Percentiles rank a stretch among this genome's conserved stretches.
These are phyloP conservation scores for Pestalotiopsis sp. DNA, from an alignment of 2,329 filamentous ascomycete species.

Conservation along the genomic window DNA sequence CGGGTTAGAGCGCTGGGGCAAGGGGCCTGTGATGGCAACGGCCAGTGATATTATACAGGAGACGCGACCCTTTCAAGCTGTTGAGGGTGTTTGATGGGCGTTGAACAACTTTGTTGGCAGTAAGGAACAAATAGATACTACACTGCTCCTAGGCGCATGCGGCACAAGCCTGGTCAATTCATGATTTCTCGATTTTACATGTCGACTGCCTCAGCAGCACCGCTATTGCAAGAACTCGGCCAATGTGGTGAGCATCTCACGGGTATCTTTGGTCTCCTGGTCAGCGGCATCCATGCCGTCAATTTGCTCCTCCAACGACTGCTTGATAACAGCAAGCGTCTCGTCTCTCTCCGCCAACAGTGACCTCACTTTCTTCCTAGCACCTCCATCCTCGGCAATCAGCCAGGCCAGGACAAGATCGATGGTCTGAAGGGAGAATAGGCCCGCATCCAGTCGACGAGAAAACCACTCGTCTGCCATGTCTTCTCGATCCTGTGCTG, in stretches of 20 bases:
- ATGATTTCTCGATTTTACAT: background rate
- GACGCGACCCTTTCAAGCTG: background rate
- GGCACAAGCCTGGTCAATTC: background rate
- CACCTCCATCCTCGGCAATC: conserved; percentile 83
- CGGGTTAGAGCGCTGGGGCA: background rate
- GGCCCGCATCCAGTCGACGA: conserved; percentile 77
- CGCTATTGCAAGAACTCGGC: conserved; percentile 48
- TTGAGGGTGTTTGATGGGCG: background rate
- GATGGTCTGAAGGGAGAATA: conserved; percentile 81
- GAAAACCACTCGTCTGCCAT: conserved; percentile 75
- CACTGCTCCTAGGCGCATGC: background rate
- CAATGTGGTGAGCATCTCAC: conserved; percentile 58
- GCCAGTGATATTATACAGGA: background rate
- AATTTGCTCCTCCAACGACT: conserved; percentile 67
- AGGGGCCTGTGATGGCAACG: background rate
- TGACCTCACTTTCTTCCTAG: conserved; percentile 64
- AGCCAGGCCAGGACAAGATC: conserved; percentile 91
- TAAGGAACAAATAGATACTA: background rate
- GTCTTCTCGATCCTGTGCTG: conserved; percentile 62
- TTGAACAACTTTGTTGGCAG: background rate
- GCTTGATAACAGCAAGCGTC: conserved; percentile 62
- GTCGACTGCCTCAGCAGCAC: background rate
- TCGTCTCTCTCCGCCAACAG: conserved; percentile 72
- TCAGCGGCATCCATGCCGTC: conserved; percentile 52
- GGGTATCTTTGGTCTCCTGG: conserved; percentile 59